Evolutionary conservation across 2,329 filamentous ascomycete species (phyloP), one percentile per base, ranked within the genome.

Genomic region (Stachybotrys elegans): DNA sequence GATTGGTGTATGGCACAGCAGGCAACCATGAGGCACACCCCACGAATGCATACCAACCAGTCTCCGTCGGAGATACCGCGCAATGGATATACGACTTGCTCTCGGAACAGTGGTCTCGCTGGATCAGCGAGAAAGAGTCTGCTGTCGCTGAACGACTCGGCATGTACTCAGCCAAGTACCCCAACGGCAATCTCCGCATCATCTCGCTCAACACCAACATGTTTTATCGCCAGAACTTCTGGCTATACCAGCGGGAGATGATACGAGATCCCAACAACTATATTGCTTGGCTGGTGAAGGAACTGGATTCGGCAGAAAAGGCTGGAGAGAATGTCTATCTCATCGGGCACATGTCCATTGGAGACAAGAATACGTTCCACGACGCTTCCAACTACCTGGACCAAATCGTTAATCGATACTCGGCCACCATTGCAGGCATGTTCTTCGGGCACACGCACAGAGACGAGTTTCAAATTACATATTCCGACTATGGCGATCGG

Each of bases 161-260:
- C 17, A 69, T 65, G 13, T 81, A 79, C 56, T 74, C 76, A 4
- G 65, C 67, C 8, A 61, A 65, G 40, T 64, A 72, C 37, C 62
- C 69, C 5, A 53, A 58, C 22, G 67, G 65, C 16, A 75, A 76
- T 47, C 61, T 82, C 21, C 70, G 75, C 20, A 61, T 83, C 52
- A 79, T 82, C 53, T 79, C 76, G 4, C 63, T 81, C 51, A 81
- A 78, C 63, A 80, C 75, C 16, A 78, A 81, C 56, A 59, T 80
- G 48, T 80, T 75, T 60, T 81, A 82, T 57, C 70, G 67, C n/a
- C 61, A 70, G 48, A 81, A 83, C 63, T 78, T 75, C 55, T 76
- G 71, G 62, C 57, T 76, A 27, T 81, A 78, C 51, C 65, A 72
- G 48, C 65, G 71, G 37, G 62, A 67, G 1, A 71, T 76, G 63